These are phyloP conservation scores for Candida nemodendra DNA, from an alignment of 805 yeast species.

Conservation along the genomic window DNA sequence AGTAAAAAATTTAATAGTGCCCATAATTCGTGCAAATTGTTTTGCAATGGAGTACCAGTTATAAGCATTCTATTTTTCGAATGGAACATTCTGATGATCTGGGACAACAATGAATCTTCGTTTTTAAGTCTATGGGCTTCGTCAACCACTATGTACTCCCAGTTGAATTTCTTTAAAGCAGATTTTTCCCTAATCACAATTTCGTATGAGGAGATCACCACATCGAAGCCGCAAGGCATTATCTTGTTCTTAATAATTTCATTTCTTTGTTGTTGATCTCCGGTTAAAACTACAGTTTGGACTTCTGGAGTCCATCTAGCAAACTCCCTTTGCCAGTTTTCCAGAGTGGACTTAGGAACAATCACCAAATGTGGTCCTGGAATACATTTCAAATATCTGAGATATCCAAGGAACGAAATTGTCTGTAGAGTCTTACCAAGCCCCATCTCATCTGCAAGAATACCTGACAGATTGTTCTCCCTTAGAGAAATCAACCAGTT, in stretches of 20 bases:
- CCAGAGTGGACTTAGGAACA: conserved; percentile 78
- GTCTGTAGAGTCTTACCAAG: conserved; percentile 81
- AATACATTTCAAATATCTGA: conserved; percentile 57
- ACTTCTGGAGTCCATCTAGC: conserved; percentile 80
- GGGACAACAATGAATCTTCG: conserved; percentile 70
- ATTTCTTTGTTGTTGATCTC: conserved; percentile 67
- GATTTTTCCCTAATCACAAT: conserved; percentile 75
- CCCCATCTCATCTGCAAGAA: conserved; percentile 86
- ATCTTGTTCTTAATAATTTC: conserved; percentile 50
- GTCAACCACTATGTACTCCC: conserved; percentile 78
- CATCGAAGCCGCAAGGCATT: conserved; percentile 65
- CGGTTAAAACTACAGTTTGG: conserved; percentile 66
- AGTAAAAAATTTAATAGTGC: conserved; percentile 71
- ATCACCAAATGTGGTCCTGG: conserved; percentile 75
- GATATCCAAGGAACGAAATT: conserved; percentile 69
- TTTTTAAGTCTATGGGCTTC: conserved; percentile 84
- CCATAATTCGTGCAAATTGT: conserved; percentile 79
- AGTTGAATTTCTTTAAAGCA: conserved; percentile 59
- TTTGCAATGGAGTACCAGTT: conserved; percentile 82
- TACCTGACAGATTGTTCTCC: conserved; percentile 69
- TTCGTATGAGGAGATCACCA: conserved; percentile 69
- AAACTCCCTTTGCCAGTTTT: conserved; percentile 79
- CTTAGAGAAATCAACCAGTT: conserved; percentile 74
- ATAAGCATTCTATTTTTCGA: conserved; percentile 68
- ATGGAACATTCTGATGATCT: conserved; percentile 69